Percentiles rank a stretch among this genome's conserved stretches.
Evolutionary conservation across 2,329 filamentous ascomycete genomes (phyloP).

Genomic region (Trichophyton schoenleinii): DNA sequence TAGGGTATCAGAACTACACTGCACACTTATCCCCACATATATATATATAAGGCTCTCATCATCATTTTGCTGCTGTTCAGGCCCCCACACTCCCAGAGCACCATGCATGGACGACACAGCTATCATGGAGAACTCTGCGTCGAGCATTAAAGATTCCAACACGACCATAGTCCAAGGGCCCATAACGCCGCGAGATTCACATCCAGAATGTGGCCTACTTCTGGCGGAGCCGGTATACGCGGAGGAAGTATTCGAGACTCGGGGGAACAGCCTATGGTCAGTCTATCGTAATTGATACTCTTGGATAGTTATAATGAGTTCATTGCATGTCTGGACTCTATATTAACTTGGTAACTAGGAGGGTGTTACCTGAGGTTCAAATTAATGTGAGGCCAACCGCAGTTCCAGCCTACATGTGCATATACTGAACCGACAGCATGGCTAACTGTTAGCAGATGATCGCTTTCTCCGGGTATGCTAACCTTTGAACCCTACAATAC

Average conservation of each 20-base stretch:
- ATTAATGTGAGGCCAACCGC: conserved; percentile 22
- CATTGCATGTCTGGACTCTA: neutral
- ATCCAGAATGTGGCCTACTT: conserved; percentile 1
- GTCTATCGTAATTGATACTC: neutral
- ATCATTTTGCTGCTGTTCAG: neutral
- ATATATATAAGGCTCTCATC: neutral
- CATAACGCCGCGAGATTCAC: neutral
- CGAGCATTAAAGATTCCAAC: neutral
- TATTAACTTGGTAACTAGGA: conserved; percentile 18
- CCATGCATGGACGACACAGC: neutral
- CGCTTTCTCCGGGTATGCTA: conserved; percentile 31
- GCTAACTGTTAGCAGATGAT: conserved; percentile 26
- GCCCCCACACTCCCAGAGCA: neutral
- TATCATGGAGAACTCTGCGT: neutral
- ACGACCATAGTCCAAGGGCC: neutral
- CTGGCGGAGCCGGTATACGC: conserved; percentile 4
- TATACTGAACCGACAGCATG: neutral
- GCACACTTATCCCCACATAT: neutral
- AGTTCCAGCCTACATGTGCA: too few species aligned
- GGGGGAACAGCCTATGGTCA: conserved; percentile 9
- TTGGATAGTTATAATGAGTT: neutral
- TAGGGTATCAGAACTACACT: neutral
- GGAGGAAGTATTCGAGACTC: neutral
- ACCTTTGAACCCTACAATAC: neutral
- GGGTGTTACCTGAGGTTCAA: conserved; percentile 30